phyloP scores from a whole-genome alignment of 2,329 filamentous ascomycete species.

The Calycina herbarum region DNA sequence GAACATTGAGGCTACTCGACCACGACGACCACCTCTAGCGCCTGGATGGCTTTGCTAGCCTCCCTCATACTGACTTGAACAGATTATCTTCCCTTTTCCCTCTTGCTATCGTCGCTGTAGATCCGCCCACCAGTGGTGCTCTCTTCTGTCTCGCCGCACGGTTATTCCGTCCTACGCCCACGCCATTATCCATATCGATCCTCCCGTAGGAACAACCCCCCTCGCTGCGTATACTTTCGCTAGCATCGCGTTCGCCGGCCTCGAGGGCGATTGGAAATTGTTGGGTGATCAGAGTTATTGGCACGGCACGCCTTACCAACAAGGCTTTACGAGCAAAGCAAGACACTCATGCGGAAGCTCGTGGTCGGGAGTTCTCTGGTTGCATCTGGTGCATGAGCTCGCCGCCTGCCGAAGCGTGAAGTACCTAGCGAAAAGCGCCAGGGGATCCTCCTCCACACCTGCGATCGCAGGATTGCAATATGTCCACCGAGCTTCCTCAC shows the following conservation, averaged over 20 bases:
- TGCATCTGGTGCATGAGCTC: constrained; percentile 3
- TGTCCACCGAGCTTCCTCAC: constrained; percentile 6
- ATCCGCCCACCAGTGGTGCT: background rate
- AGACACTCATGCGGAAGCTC: constrained; percentile 1
- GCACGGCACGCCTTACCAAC: too few relatives aligned
- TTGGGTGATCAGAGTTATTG: background rate
- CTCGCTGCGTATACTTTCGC: background rate
- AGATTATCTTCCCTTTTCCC: background rate
- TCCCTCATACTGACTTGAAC: background rate
- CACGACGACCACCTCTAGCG: background rate
- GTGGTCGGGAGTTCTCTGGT: constrained; percentile 3
- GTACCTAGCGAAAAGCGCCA: constrained; percentile 3
- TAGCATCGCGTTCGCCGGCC: background rate
- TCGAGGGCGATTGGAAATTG: background rate
- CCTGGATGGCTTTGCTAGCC: background rate
- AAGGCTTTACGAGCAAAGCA: background rate
- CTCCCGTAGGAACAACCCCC: background rate
- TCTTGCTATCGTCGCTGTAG: background rate
- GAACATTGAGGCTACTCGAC: background rate
- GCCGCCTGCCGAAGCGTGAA: background rate
- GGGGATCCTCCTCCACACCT: constrained; percentile 1
- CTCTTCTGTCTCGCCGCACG: constrained; percentile 1
- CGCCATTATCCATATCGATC: background rate
- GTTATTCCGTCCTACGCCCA: background rate
- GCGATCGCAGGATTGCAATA: constrained; percentile 2